Conservation (phyloP, 1,284 basidiomycete species). For the Polyporus tsugae region DNA sequence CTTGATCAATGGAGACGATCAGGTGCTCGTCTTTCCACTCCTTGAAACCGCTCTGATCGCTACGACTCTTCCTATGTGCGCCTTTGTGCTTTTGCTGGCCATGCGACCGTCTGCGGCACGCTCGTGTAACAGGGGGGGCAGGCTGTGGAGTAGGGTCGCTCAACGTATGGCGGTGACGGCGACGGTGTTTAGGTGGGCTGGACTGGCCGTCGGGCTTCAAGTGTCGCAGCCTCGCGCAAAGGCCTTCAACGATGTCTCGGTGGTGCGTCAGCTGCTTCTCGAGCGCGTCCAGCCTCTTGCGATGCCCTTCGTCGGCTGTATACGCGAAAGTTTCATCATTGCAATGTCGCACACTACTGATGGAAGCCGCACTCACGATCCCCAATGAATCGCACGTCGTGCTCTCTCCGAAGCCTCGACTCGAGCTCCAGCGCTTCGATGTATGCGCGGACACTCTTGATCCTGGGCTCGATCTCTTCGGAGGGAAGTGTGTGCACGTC, state of each 20-base stretch:
- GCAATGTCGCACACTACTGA: not conserved
- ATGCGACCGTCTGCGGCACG: not conserved
- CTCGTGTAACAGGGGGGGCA: not conserved
- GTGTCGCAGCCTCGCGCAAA: not conserved
- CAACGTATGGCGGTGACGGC: not conserved
- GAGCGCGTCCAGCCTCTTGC: not conserved
- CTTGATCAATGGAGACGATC: not conserved
- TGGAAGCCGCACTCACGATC: not conserved
- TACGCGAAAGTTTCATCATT: not conserved
- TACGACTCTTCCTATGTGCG: not conserved
- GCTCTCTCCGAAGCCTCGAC: not conserved
- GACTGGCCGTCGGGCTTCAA: not conserved
- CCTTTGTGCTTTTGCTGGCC: not conserved
- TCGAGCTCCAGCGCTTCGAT: not conserved
- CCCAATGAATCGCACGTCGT: not conserved
- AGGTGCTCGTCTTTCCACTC: not conserved
- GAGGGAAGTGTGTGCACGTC: constrained; percentile 3
- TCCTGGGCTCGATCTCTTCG: not conserved
- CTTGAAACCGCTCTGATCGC: not conserved
- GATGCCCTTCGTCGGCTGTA: constrained; percentile 1
- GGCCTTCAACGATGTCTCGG: not conserved
- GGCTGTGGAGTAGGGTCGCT: constrained; percentile 3
- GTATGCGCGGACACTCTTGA: constrained; percentile 2
- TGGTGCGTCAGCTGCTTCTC: constrained; percentile 8
- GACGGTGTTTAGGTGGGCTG: not conserved